A percentile compares a stretch with the other conserved stretches of the same genome.
Evolutionary conservation across 768 basidiomycete genomes (phyloP).

Genomic region (Auricularia heimuer): DNA sequence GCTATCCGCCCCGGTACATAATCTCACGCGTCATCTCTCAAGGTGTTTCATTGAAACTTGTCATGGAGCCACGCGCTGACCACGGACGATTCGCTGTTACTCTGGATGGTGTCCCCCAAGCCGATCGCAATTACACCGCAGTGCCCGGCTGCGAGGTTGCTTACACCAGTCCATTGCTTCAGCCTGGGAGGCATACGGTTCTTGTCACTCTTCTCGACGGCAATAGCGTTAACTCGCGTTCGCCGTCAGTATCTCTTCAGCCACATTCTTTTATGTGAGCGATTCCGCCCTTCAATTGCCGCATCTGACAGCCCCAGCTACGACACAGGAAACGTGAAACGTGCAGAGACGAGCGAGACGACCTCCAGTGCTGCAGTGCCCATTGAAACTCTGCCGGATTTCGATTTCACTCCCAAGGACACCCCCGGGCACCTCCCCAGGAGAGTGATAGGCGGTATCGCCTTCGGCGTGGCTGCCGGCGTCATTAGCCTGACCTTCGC

Average conservation of each 20-base stretch:
- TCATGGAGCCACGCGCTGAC: not conserved
- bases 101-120: not conserved
- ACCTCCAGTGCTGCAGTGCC: not conserved
- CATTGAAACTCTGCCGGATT: not conserved
- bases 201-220: not conserved
- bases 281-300: not conserved
- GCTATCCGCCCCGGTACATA: not conserved
- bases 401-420: not conserved
- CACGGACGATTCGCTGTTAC: not conserved
- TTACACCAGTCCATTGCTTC: not conserved
- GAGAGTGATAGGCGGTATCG: not conserved
- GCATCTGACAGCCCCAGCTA: not conserved
- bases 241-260: not conserved
- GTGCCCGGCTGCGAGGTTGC: not conserved
- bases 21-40: not conserved
- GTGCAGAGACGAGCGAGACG: not conserved
- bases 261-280: not conserved
- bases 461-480: not conserved
- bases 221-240: not conserved
- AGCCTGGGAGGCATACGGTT: not conserved
- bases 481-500: not conserved
- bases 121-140: not conserved
- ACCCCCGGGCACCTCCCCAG: not conserved
- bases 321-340: not conserved
- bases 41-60: not conserved